Percentiles rank a stretch among this genome's conserved stretches.
Evolutionary conservation across 495 filamentous ascomycete genomes (phyloP).

Genomic region (Oidiodendron maius): DNA sequence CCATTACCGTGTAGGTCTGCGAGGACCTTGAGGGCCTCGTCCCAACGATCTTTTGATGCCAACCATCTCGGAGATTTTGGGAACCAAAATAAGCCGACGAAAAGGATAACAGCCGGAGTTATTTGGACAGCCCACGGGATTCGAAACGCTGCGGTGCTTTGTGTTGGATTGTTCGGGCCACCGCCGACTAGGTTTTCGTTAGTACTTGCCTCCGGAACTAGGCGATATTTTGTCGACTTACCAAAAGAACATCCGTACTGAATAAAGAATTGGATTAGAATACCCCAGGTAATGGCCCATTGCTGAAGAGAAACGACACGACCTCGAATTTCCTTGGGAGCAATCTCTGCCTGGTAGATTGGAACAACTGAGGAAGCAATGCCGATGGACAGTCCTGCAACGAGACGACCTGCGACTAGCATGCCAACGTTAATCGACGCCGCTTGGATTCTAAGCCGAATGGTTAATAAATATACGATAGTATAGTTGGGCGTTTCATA

Average conservation of each 20-base stretch:
- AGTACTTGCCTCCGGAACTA: too few relatives aligned
- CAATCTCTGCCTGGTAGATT: slow-evolving; percentile 78
- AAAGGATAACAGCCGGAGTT: slow-evolving; percentile 59
- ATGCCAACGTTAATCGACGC: slow-evolving; percentile 57
- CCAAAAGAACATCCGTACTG: too few relatives aligned
- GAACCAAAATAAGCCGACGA: slow-evolving; percentile 62
- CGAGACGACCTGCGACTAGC: slow-evolving; percentile 52
- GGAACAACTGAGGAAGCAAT: slow-evolving; percentile 55
- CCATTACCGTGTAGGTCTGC: slow-evolving; percentile 60
- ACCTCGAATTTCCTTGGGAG: slow-evolving; percentile 77
- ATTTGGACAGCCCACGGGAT: slow-evolving; percentile 73
- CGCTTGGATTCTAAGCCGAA: too few relatives aligned
- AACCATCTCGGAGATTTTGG: slow-evolving; percentile 74
- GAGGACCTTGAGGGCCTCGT: slow-evolving; percentile 59
- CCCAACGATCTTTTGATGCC: slow-evolving; percentile 67
- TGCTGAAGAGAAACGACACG: slow-evolving; percentile 79
- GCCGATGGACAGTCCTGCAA: slow-evolving; percentile 56
- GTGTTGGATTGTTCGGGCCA: too few relatives aligned
- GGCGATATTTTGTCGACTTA: too few relatives aligned
- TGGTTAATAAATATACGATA: too few relatives aligned
- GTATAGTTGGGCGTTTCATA: too few relatives aligned
- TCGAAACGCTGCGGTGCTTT: slow-evolving; percentile 57
- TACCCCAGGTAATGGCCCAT: slow-evolving; percentile 75
- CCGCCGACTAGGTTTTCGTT: too few relatives aligned
- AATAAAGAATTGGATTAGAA: too few relatives aligned